These are phyloP conservation scores for Microthlaspi erraticum DNA, from an alignment of 345 rosid genomes.

Conservation along the genomic window DNA sequence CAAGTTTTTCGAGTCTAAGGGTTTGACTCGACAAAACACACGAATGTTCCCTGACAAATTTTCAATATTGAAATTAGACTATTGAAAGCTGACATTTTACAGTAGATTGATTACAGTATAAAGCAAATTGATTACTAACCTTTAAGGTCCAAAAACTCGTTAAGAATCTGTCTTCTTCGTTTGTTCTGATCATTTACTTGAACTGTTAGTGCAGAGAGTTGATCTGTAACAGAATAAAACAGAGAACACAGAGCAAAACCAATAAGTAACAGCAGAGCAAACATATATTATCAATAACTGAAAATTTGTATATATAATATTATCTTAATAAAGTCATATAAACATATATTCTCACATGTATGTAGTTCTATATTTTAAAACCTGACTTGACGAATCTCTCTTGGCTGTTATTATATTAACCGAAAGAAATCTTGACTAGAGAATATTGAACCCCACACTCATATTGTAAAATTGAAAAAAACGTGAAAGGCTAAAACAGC, in stretches of 20 bases:
- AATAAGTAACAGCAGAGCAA: not conserved
- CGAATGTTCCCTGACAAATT: conserved; percentile 66
- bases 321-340: not conserved
- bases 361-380: not conserved
- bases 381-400: not conserved
- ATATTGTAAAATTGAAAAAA: not conserved
- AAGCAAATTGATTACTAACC: conserved; percentile 46
- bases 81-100: not conserved
- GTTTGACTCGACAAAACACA: conserved; percentile 78
- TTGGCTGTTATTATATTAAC: not conserved
- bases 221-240: conserved; percentile 49
- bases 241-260: conserved; percentile 11
- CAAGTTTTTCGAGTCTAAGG: conserved; percentile 42
- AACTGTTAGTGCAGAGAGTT: conserved; percentile 51
- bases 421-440: conserved; percentile 15
- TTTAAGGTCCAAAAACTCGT: conserved; percentile 77
- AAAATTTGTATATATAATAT: not conserved
- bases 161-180: conserved; percentile 66
- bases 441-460: conserved; percentile 1
- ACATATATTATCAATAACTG: not conserved
- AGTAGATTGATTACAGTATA: not conserved
- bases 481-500: not conserved
- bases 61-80: conserved; percentile 12
- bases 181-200: conserved; percentile 54
- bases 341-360: conserved; percentile 25